Base-by-base conservation (phyloP, 1,284 basidiomycete genomes). In the Cryptococcus deneoformans region DNA sequence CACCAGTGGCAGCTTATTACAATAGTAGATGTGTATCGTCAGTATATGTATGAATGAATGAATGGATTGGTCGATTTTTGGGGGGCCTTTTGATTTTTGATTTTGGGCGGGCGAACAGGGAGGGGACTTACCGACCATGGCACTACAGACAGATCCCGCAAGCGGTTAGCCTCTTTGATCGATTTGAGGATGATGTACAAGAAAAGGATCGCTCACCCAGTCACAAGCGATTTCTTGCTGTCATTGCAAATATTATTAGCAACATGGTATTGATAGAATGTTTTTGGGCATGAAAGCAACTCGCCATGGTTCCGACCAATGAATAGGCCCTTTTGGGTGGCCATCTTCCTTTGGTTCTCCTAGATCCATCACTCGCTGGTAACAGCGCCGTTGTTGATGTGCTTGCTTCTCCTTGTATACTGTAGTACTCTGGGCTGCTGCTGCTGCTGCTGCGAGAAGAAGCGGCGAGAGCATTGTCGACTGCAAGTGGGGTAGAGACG, bases 1-100 rank as follows among this genome's bases (percentile, higher is more conserved):
- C 47, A 47, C 54, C 54, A 56, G 36, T 56, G 54, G 12, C 43
- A 44, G 43, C 43, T 14, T 20, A 44, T 44, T 14, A 14, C 43
- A 44, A 14, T 20, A 20, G 20, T 20, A 20, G 20, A 20, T 20
- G 20, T 20, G 20, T 20, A 20, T 20, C 20, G 20, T 20, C 20
- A 20, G 20, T 20, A 20, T 20, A 20, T 20, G 20, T 20, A 20
- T 20, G 20, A 20, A 20, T 20, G 20, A 20, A 20, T 20, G 20
- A 20, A 20, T n/a, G 2, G 2, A 20, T 20, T 20, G 20, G 20
- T 20, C 20, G 20, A 20, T 20, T 20, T 20, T 20, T 20, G 20
- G 20, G 20, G 20, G 20, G 1, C 20, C 20, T 20, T 20, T 20
- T 20, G 20, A 20, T 1, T 20, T 20, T 20, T 20, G 20, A 20